Conservation (phyloP, 805 yeast genomes). For the Metschnikowia matae region DNA sequence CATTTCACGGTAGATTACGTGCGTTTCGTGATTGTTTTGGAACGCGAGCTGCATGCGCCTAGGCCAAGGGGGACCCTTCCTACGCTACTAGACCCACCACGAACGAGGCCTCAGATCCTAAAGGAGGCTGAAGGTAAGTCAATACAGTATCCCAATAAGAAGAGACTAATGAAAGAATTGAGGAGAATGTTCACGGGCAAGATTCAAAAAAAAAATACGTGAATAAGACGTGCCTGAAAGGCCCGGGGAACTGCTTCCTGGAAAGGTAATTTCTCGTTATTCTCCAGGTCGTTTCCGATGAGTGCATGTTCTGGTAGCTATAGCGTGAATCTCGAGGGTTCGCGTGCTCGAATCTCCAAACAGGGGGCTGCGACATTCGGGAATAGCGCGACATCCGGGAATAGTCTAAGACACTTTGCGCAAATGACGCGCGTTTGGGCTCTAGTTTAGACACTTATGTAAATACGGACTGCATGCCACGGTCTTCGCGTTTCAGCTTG, state of each 20-base stretch:
- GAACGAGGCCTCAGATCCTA: too few relatives aligned
- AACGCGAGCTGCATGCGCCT: not conserved
- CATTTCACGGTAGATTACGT: conserved; percentile 13
- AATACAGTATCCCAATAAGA: too few relatives aligned
- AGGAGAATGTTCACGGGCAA: too few relatives aligned
- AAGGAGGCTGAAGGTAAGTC: too few relatives aligned
- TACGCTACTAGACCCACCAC: too few relatives aligned
- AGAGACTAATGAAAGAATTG: too few relatives aligned
- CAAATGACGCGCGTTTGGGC: not conserved
- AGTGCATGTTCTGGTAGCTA: not conserved
- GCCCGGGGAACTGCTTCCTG: too few relatives aligned
- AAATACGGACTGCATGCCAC: not conserved
- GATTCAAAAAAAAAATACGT: too few relatives aligned
- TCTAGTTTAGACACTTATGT: not conserved
- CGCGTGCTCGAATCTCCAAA: not conserved
- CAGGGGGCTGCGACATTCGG: not conserved
- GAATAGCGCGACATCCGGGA: not conserved
- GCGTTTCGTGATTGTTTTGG: conserved; percentile 11
- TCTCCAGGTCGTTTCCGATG: not conserved
- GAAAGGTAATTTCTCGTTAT: not conserved
- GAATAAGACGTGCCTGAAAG: not conserved
- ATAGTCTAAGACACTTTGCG: not conserved
- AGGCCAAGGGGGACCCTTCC: not conserved
- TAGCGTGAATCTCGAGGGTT: not conserved
- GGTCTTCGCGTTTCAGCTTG: not conserved